phyloP scores from a whole-genome alignment of 495 filamentous ascomycete genomes.

The Cercophora samala region DNA sequence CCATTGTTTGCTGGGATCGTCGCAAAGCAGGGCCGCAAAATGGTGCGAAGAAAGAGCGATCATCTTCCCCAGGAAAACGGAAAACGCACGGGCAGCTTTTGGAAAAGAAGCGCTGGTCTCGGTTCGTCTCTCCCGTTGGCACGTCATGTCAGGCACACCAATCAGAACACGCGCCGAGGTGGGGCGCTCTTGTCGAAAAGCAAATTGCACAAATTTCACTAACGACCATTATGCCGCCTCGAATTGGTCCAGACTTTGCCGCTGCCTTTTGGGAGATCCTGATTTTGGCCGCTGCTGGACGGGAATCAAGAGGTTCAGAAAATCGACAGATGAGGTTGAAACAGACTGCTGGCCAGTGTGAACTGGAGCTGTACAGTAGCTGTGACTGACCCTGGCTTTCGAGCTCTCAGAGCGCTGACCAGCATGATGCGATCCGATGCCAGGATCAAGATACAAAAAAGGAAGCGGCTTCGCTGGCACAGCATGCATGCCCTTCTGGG shows the following conservation, averaged over 20 bases:
- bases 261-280: not conserved
- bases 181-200: conserved; percentile 1
- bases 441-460: not conserved
- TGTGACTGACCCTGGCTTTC: too few relatives aligned
- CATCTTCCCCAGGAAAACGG: conserved; percentile 15
- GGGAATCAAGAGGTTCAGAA: not conserved
- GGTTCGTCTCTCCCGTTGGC: conserved; percentile 4
- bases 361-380: not conserved
- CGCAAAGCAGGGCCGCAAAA: not conserved
- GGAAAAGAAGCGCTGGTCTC: conserved; percentile 12
- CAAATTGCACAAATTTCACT: conserved; percentile 31
- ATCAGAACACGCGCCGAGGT: conserved; percentile 16
- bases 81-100: conserved; percentile 3
- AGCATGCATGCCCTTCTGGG: conserved; percentile 8
- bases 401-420: too few relatives aligned
- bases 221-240: conserved; percentile 11
- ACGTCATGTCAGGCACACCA: conserved; percentile 21
- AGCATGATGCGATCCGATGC: conserved; percentile 4
- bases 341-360: not conserved
- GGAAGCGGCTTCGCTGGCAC: conserved; percentile 2
- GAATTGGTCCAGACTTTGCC: conserved; percentile 5
- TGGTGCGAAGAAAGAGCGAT: not conserved
- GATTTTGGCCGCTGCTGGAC: not conserved
- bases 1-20: not conserved
- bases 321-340: not conserved